A percentile compares a stretch with the other conserved stretches of the same genome.
phyloP scores from a whole-genome alignment of 805 yeast genomes.

The Metschnikowia similis region DNA sequence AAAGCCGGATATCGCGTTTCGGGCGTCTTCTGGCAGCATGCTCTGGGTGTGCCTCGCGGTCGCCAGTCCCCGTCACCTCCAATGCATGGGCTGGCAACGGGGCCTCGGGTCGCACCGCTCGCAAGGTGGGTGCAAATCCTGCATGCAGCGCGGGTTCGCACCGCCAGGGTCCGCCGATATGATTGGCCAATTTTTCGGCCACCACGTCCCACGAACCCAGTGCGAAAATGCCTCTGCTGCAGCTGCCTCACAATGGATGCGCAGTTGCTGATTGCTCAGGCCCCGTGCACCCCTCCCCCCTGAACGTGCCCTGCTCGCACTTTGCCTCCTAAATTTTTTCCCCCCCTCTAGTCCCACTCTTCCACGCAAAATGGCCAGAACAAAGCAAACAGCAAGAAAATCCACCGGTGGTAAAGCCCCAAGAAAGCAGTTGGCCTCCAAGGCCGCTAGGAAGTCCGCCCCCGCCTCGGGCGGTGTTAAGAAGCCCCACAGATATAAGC shows the following conservation, averaged over 20 bases:
- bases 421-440: slow-evolving; percentile 46
- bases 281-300: slow-evolving; percentile 4
- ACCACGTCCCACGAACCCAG: neutral
- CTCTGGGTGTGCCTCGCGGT: too few species aligned
- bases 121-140: slow-evolving; percentile 5
- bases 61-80: too few species aligned
- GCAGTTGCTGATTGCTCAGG: slow-evolving; percentile 3
- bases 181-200: neutral
- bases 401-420: slow-evolving; percentile 48
- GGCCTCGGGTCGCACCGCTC: too few species aligned
- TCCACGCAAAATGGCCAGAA: slow-evolving; percentile 35
- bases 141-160: neutral
- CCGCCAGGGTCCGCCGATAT: neutral
- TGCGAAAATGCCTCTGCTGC: neutral
- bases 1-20: too few species aligned
- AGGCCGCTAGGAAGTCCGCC: slow-evolving; percentile 47
- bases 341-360: neutral
- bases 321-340: neutral
- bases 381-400: slow-evolving; percentile 46
- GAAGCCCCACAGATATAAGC: slow-evolving; percentile 48
- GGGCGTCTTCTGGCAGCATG: too few species aligned
- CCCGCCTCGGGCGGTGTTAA: slow-evolving; percentile 45
- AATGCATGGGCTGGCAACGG: too few species aligned
- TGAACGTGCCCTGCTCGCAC: slow-evolving; percentile 4
- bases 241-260: neutral